Evolutionary conservation across 129 eudicot genomes (phyloP), one percentile per base, ranked within the genome.

Genomic region (Helianthus tuberosus): DNA sequence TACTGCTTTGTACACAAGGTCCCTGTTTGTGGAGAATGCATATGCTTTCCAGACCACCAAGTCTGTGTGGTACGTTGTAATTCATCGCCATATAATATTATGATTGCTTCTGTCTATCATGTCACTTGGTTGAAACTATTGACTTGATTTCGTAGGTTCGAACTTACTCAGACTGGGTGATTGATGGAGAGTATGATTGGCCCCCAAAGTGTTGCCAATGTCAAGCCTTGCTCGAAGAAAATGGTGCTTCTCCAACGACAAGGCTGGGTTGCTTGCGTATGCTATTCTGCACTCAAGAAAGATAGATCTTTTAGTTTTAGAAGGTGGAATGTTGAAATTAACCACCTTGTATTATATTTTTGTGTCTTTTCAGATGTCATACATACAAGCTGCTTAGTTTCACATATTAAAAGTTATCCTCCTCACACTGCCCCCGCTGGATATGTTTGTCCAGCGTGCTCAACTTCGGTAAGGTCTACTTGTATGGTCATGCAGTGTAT

Each of bases 391-490:
- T 95, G 99, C 83, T 89, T 95, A 83, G 80, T 87, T 74, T 88
- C 99, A 39, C 47, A 85, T 66, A 73, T 95, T 38, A 91, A 91
- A 80, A 83, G 89, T 58, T 85, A 86, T 39, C 97, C 99, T 25
- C 88, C 95, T 10, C 97, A 95, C 77, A 95, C 97, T 53, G 97
- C 97, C 58, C 97, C 99, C 6, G 96, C 97, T 82, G 99, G 99
- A 66, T 95, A 91, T 64, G 84, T 79, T 35, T 95, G 99, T 72
- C 99, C 99, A 7, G 83, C 77, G 27, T 95, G 99, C 74, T 85
- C 97, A 59, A 95, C 90, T 44, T 81, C 96, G 77, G 99, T 95
- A 83, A 72, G 85, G 69, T 80, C 62, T 59, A 68, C 64, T 80
- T 68, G 15, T 70, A 60, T 17, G 49, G 59, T 46, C 71, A 27